phyloP scores from a whole-genome alignment of 2,329 filamentous ascomycete genomes.

The Pyricularia sp. region DNA sequence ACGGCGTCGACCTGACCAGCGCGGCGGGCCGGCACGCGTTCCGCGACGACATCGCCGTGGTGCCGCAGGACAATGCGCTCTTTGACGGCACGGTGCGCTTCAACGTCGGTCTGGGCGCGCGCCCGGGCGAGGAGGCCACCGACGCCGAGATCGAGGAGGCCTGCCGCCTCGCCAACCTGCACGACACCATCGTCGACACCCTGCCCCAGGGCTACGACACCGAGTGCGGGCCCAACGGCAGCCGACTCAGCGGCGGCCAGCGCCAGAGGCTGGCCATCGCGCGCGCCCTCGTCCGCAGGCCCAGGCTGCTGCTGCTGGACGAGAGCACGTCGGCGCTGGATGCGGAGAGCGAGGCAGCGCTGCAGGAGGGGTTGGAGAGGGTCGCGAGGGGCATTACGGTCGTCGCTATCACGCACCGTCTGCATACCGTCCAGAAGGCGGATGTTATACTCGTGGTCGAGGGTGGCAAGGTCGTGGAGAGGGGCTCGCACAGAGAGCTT shows the following conservation, averaged over 20 bases:
- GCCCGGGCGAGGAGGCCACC: slow-evolving; percentile 6
- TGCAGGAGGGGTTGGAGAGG: slow-evolving; percentile 39
- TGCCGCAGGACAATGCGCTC: slow-evolving; percentile 47
- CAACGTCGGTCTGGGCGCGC: slow-evolving; percentile 33
- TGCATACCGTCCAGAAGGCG: slow-evolving; percentile 37
- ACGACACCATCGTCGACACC: slow-evolving; percentile 32
- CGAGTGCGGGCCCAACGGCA: slow-evolving; percentile 41
- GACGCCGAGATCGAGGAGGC: slow-evolving; percentile 30
- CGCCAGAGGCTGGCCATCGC: slow-evolving; percentile 43
- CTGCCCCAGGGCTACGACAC: slow-evolving; percentile 43
- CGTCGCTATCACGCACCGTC: slow-evolving; percentile 39
- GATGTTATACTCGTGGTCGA: slow-evolving; percentile 46
- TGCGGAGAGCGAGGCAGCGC: slow-evolving; percentile 39
- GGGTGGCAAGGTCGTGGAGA: slow-evolving; percentile 33
- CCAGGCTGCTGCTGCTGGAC: slow-evolving; percentile 48
- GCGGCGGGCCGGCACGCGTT: slow-evolving; percentile 16
- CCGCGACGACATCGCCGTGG: slow-evolving; percentile 36
- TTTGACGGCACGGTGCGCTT: slow-evolving; percentile 37
- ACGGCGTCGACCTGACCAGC: slow-evolving; percentile 29
- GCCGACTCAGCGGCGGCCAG: slow-evolving; percentile 41
- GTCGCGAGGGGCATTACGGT: slow-evolving; percentile 24
- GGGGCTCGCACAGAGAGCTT: slow-evolving; percentile 38
- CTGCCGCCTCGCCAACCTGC: slow-evolving; percentile 36
- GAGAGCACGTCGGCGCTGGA: slow-evolving; percentile 47
- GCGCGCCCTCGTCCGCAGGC: slow-evolving; percentile 46